Percentiles rank a stretch among this genome's conserved stretches.
Evolutionary conservation across 305 asterid genomes (phyloP).

Genomic region (Withania somnifera): DNA sequence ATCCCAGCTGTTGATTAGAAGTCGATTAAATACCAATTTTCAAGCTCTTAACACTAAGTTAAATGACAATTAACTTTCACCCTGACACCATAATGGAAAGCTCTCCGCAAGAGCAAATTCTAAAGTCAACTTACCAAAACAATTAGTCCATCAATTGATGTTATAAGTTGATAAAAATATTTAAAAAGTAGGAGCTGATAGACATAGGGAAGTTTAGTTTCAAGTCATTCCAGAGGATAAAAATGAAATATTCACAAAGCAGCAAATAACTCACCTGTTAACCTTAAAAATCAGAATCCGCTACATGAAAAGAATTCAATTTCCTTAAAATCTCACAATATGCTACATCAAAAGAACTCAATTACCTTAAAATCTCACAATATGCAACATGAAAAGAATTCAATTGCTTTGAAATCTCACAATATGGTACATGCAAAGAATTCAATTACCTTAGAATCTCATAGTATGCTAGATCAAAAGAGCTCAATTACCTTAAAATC

Average conservation of each 20-base stretch:
- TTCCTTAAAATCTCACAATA: background rate
- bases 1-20: background rate
- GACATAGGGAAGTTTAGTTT: background rate
- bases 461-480: too few relatives aligned
- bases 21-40: background rate
- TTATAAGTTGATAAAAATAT: background rate
- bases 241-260: background rate
- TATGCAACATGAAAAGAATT: too few relatives aligned
- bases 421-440: too few relatives aligned
- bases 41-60: background rate
- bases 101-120: background rate
- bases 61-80: background rate
- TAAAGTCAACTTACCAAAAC: background rate
- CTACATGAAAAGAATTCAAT: too few relatives aligned
- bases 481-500: too few relatives aligned
- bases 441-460: too few relatives aligned
- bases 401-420: too few relatives aligned
- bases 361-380: too few relatives aligned
- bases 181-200: background rate
- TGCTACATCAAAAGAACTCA: background rate
- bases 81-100: background rate
- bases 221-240: background rate
- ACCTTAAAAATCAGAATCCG: background rate
- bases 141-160: background rate
- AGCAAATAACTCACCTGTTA: background rate